phyloP scores from a whole-genome alignment of 495 filamentous ascomycete species.

The Copromyces sp. region DNA sequence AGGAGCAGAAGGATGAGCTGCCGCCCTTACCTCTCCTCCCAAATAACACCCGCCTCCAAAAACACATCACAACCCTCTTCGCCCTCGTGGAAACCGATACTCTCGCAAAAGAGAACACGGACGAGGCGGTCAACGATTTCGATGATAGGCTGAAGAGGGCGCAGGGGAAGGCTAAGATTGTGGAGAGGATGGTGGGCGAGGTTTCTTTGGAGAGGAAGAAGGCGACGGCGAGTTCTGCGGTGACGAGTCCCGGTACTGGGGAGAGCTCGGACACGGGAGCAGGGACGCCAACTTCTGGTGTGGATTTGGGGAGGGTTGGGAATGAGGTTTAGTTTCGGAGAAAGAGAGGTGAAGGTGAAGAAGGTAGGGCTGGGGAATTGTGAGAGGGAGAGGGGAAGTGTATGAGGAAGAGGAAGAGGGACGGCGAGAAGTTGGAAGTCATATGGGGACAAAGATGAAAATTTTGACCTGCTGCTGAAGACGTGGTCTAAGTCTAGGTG shows the following conservation, averaged over 20 bases:
- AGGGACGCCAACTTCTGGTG: not conserved
- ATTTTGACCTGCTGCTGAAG: not conserved
- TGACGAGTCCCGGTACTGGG: not conserved
- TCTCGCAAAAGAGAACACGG: slow-evolving; percentile 65
- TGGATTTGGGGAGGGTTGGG: not conserved
- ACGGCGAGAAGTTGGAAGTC: not conserved
- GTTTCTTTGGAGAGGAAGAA: slow-evolving; percentile 4
- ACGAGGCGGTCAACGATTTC: slow-evolving; percentile 75
- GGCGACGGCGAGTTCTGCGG: not conserved
- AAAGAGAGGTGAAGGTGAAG: too few species aligned
- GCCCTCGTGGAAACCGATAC: slow-evolving; percentile 73
- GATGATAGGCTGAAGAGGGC: slow-evolving; percentile 77
- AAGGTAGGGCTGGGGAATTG: not conserved
- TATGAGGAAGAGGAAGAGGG: not conserved
- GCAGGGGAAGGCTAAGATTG: slow-evolving; percentile 67
- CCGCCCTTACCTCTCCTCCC: slow-evolving; percentile 26
- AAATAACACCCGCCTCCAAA: slow-evolving; percentile 53
- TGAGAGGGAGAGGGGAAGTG: not conserved
- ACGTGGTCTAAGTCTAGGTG: not conserved
- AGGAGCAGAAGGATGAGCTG: not conserved
- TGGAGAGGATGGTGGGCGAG: slow-evolving; percentile 63
- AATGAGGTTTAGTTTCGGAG: not conserved
- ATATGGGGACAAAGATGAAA: not conserved
- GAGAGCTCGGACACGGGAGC: not conserved
- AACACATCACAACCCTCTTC: slow-evolving; percentile 61